Evolutionary conservation across 176 grass and related monocot genomes (phyloP).

Genomic region (Eremochloa ophiuroides): DNA sequence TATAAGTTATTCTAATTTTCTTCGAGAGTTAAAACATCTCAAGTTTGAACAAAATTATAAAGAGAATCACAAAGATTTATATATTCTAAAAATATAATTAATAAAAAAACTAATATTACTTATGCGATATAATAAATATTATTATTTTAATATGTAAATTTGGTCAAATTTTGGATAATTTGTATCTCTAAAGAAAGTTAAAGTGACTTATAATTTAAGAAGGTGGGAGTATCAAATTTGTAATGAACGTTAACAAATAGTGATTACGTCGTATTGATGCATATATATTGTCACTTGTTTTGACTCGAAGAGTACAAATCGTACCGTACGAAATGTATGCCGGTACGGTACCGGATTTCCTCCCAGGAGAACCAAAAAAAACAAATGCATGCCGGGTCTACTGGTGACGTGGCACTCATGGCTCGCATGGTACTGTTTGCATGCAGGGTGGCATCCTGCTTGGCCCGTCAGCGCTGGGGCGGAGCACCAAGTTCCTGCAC

Average conservation of each 20-base stretch:
- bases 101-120: too few relatives aligned
- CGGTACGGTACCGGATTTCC: background rate
- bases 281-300: background rate
- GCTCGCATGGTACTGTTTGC: background rate
- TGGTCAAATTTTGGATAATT: too few relatives aligned
- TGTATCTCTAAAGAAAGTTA: too few relatives aligned
- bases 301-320: background rate
- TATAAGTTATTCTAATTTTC: too few relatives aligned
- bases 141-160: too few relatives aligned
- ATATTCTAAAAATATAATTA: too few relatives aligned
- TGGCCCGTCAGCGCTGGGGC: constrained; percentile 65
- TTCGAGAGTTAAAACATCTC: too few relatives aligned
- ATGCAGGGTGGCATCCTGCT: constrained; percentile 64
- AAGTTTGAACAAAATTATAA: too few relatives aligned
- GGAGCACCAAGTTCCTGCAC: constrained; percentile 67
- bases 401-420: background rate
- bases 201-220: too few relatives aligned
- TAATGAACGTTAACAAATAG: background rate
- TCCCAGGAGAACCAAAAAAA: background rate
- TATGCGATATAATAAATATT: too few relatives aligned
- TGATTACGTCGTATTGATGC: background rate
- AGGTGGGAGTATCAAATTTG: too few relatives aligned
- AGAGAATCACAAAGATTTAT: too few relatives aligned
- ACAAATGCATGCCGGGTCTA: background rate
- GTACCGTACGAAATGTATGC: background rate